Base-by-base conservation (phyloP, 352 stramenopile genomes). In the Thraustotheca clavata region DNA sequence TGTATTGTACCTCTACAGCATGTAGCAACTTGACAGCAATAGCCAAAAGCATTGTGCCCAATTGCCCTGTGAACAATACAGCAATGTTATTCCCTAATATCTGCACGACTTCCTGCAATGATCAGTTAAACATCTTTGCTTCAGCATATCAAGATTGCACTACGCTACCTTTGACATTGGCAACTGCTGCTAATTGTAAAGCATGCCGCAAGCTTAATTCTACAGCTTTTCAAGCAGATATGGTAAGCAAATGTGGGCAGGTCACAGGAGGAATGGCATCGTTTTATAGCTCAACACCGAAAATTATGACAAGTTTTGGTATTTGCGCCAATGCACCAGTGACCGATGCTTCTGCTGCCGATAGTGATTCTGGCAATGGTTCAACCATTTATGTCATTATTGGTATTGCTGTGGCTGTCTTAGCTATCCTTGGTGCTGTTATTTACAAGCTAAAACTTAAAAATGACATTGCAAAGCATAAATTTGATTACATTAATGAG, bases 391-490 rank as follows among this genome's bases (percentile, higher is more conserved):
- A 35, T 38, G 57, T 65, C 2, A 54, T 65, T 20, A 40, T 65
- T 29, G 57, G 57, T 20, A 65, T 65, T 24, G 38, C 57, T 0
- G 12, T 5, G 33, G 57, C 57, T 7, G 29, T 65, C 18, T 46
- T 65, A 22, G 29, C 46, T n/a, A 65, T 65, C 29, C 57, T 65
- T 33, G 57, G 27, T 7, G 57, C 57, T 26, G 57, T 65, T 6
- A 65, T 65, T 46, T 65, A 65, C 57, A 65, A 65, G 57, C 39
- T 65, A 11, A 65, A 65, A 46, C 36, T 54, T 32, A 65, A 65
- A 46, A 65, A 65, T 32, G 57, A 65, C 24, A 41, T 54, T 20
- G 57, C 57, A 26, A 65, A 65, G 38, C 35, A 43, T 16, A 65
- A 65, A 16, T 65, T 65, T 54, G 57, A 65, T 46, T 65, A 65